Percentiles rank a stretch among this genome's conserved stretches.
phyloP scores from a whole-genome alignment of 805 yeast species.

The Wickerhamiella spandovensis region DNA sequence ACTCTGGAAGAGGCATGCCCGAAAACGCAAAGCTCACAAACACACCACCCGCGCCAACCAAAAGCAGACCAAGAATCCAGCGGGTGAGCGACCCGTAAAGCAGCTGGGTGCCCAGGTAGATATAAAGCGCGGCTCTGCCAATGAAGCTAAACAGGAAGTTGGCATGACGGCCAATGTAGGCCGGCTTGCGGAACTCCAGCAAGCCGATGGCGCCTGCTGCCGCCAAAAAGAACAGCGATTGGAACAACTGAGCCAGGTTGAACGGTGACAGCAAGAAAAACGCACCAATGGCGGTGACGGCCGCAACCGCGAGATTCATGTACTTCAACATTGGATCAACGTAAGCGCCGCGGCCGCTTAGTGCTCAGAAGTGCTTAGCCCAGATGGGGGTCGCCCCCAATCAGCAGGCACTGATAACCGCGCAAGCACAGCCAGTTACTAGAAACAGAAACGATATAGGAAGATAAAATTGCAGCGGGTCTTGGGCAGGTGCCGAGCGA shows the following conservation, averaged over 20 bases:
- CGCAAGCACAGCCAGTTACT: too few relatives aligned
- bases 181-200: slow-evolving; percentile 37
- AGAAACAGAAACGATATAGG: too few relatives aligned
- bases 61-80: slow-evolving; percentile 40
- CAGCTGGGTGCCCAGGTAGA: slow-evolving; percentile 36
- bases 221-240: slow-evolving; percentile 21
- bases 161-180: slow-evolving; percentile 34
- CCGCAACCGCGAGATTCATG: slow-evolving; percentile 4
- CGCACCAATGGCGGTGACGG: slow-evolving; percentile 2
- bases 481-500: too few relatives aligned
- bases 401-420: too few relatives aligned
- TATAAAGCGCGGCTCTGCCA: slow-evolving; percentile 58
- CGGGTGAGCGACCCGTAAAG: slow-evolving; percentile 43
- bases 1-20: slow-evolving; percentile 65
- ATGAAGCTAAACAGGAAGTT: slow-evolving; percentile 48
- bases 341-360: too few relatives aligned
- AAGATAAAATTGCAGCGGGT: too few relatives aligned
- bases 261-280: not conserved
- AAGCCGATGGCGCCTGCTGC: slow-evolving; percentile 16
- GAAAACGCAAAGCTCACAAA: slow-evolving; percentile 59
- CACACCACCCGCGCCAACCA: slow-evolving; percentile 47
- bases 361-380: too few relatives aligned
- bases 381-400: too few relatives aligned
- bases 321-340: slow-evolving; percentile 1
- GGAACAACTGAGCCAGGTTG: not conserved